A percentile compares a stretch with the other conserved stretches of the same genome.
These are phyloP conservation scores for Cryptosporidium viatorum DNA, from an alignment of 169 alveolate species.

Conservation along the genomic window DNA sequence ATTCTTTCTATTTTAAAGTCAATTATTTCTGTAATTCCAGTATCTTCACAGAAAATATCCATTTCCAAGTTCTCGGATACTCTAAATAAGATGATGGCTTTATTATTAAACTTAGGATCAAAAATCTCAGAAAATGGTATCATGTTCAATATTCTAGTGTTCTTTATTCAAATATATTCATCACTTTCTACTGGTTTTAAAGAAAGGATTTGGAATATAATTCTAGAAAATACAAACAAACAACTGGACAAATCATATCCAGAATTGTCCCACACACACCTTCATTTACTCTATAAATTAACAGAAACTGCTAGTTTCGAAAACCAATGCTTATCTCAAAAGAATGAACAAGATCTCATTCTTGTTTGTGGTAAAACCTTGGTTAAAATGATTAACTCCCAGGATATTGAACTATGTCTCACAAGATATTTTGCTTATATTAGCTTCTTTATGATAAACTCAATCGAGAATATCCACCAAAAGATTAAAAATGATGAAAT, in stretches of 20 bases:
- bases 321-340: background rate
- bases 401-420: background rate
- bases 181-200: background rate
- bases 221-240: background rate
- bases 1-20: constrained; percentile 4
- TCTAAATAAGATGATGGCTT: background rate
- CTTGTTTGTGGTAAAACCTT: background rate
- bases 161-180: constrained; percentile 2
- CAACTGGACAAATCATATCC: background rate
- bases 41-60: background rate
- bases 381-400: background rate
- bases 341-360: constrained; percentile 8
- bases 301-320: background rate
- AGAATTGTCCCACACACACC: background rate
- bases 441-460: constrained; percentile 7
- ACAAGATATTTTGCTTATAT: constrained; percentile 15
- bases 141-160: background rate
- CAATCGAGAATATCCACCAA: background rate
- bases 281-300: background rate
- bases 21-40: background rate
- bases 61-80: background rate
- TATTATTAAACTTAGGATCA: background rate
- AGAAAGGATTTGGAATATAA: constrained; percentile 3
- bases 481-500: background rate
- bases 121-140: background rate